Percentiles rank a stretch among this genome's conserved stretches.
Conservation (phyloP, 306 rosid genomes). For the Cicer cuneatum region DNA sequence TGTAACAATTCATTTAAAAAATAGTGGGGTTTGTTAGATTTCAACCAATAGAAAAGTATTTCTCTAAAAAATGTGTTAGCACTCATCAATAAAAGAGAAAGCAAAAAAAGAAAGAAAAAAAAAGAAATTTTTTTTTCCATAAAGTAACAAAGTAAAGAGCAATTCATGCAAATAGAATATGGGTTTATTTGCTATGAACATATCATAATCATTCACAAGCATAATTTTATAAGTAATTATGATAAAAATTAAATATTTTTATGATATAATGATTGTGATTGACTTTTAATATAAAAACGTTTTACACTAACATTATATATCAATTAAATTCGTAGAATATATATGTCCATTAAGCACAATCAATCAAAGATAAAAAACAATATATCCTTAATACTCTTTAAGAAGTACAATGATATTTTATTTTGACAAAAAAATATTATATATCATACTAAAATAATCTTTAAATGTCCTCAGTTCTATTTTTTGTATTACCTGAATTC, state of each 20-base stretch:
- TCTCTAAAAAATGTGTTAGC: neutral
- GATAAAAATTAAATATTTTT: too few species aligned
- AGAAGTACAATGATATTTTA: too few species aligned
- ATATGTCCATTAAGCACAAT: neutral
- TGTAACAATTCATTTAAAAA: neutral
- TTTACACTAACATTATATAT: too few species aligned
- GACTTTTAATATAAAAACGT: too few species aligned
- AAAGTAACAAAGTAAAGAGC: neutral
- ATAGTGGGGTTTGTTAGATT: neutral
- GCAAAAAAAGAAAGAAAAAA: neutral
- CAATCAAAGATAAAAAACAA: neutral
- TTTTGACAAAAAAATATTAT: neutral
- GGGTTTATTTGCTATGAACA: too few species aligned
- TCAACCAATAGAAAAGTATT: neutral
- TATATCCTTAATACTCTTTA: too few species aligned
- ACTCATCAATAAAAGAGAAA: neutral
- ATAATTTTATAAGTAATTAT: too few species aligned
- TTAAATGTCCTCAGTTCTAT: neutral
- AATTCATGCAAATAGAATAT: neutral
- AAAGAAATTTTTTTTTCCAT: too few species aligned
- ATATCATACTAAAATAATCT: neutral
- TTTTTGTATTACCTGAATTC: neutral
- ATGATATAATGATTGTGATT: too few species aligned
- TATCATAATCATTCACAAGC: too few species aligned
- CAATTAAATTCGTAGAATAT: neutral